Base-by-base conservation (phyloP, 2,329 filamentous ascomycete genomes). In the Pestalotiopsis sp. region DNA sequence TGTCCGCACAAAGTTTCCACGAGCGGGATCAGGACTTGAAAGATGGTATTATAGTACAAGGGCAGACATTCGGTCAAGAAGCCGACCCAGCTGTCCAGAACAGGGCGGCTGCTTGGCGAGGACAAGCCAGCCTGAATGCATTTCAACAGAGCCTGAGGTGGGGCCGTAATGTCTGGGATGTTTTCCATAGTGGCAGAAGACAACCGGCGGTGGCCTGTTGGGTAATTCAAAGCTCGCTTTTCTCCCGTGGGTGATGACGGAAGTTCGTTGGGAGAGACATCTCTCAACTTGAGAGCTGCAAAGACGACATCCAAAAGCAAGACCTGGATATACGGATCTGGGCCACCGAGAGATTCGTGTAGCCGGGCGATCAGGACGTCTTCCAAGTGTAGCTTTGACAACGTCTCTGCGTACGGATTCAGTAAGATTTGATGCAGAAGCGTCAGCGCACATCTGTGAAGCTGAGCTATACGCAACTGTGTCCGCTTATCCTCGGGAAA, bases 21-120 rank as follows among this genome's bases (percentile, higher is more conserved):
- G 3, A 99, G 84, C 12, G 94, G 96, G 66, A 99, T 91, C 41
- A 99, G 83, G 65, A 96, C 92, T 76, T 97, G 93, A 78, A 98
- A 98, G 60, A 98, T 93, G 4, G 91, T 90, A 58, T 93, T 91
- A 0, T 92, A 88, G 79, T 97, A 97, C 14, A 97, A 85, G 0
- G 95, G 94, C 38, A 99, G 83, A 59, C 94, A 93, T 76, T 95
- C 92, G 4, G 90, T 89, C 7, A 99, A 85, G 73, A 99, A 95
- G 38, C 89, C 86, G 11, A 98, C 90, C 97, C 97, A 99, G 77
- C 93, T 95, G 74, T 98, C 95, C 45, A 99, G 83, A 5, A 97
- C 91, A 9, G 90, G 85, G 4, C 93, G 90, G 73, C 93, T 95
- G 66, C 85, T 90, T 2, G 87, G 78, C 3, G 94, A 93, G 67